Conservation (phyloP, 139 green algal species). For the Volvox africanus region DNA sequence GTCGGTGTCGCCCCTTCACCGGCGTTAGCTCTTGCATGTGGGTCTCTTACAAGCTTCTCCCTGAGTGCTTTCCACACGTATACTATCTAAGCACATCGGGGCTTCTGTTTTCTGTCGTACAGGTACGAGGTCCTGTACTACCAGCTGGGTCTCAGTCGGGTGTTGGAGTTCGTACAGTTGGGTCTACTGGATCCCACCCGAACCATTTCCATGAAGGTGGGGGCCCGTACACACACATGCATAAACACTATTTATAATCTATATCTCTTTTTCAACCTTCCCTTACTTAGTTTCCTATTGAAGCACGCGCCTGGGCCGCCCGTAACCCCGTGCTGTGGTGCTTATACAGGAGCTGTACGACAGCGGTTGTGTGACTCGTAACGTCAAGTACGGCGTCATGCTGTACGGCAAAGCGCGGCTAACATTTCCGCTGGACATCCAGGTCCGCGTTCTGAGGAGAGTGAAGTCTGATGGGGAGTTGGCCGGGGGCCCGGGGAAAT, state of each 20-base stretch:
- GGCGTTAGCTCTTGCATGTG: too few relatives aligned
- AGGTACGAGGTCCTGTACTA: constrained; percentile 70
- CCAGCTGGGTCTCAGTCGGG: constrained; percentile 76
- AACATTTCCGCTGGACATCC: constrained; percentile 58
- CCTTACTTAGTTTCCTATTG: too few relatives aligned
- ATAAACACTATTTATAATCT: too few relatives aligned
- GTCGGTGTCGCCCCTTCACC: too few relatives aligned
- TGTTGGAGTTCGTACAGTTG: constrained; percentile 75
- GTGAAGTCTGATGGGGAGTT: neutral
- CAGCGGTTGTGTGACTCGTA: constrained; percentile 70
- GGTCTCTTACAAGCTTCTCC: too few relatives aligned
- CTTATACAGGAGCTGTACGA: constrained; percentile 76
- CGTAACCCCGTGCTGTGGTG: too few relatives aligned
- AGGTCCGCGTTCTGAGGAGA: neutral
- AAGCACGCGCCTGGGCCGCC: too few relatives aligned
- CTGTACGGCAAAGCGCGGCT: constrained; percentile 80
- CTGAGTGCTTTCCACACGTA: too few relatives aligned
- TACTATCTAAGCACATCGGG: too few relatives aligned
- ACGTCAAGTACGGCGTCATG: constrained; percentile 88
- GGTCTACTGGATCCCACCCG: constrained; percentile 76
- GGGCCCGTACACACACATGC: neutral
- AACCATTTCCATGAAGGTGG: constrained; percentile 93
- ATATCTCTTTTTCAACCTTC: too few relatives aligned
- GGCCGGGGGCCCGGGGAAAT: neutral
- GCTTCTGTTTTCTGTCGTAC: constrained; percentile 2